These are phyloP conservation scores for Leishmania turanica DNA, from an alignment of 208 protist genomes.

Conservation along the genomic window DNA sequence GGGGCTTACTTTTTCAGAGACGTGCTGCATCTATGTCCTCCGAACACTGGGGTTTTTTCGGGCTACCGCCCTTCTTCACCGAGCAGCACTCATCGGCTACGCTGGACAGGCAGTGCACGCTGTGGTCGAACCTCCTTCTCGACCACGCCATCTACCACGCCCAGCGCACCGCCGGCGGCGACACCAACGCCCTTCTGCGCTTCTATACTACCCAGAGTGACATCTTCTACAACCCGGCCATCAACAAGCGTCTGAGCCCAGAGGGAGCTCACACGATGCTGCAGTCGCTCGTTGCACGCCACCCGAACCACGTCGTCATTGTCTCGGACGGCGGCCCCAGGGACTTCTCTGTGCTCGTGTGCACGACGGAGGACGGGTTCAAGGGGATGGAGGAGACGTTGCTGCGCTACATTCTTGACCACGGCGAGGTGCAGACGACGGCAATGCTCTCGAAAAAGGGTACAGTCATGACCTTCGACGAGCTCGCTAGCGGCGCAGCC, in stretches of 20 bases:
- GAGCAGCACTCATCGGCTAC: conserved; percentile 67
- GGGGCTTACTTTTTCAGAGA: not conserved
- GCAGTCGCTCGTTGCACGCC: conserved; percentile 49
- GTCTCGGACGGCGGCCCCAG: conserved; percentile 35
- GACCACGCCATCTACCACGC: conserved; percentile 84
- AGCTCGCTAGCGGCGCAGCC: conserved; percentile 52
- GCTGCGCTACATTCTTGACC: conserved; percentile 76
- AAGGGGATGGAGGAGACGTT: conserved; percentile 70
- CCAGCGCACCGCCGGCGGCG: conserved; percentile 13
- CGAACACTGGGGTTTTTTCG: conserved; percentile 81
- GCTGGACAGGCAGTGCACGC: conserved; percentile 49
- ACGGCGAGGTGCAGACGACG: conserved; percentile 76
- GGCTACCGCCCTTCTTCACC: conserved; percentile 89
- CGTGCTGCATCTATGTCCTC: conserved; percentile 17
- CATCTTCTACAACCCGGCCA: conserved; percentile 67
- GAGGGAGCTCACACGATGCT: conserved; percentile 63
- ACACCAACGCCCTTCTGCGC: conserved; percentile 45
- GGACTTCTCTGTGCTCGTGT: conserved; percentile 74
- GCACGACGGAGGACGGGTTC: conserved; percentile 64
- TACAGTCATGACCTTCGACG: conserved; percentile 90
- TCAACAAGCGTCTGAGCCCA: conserved; percentile 67
- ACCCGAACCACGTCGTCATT: conserved; percentile 66
- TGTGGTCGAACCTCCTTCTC: conserved; percentile 74
- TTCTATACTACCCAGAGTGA: conserved; percentile 75
- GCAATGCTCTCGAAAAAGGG: conserved; percentile 78